Evolutionary conservation across 2,329 filamentous ascomycete species (phyloP).

Genomic region (Bimuria novae-zelandiae): DNA sequence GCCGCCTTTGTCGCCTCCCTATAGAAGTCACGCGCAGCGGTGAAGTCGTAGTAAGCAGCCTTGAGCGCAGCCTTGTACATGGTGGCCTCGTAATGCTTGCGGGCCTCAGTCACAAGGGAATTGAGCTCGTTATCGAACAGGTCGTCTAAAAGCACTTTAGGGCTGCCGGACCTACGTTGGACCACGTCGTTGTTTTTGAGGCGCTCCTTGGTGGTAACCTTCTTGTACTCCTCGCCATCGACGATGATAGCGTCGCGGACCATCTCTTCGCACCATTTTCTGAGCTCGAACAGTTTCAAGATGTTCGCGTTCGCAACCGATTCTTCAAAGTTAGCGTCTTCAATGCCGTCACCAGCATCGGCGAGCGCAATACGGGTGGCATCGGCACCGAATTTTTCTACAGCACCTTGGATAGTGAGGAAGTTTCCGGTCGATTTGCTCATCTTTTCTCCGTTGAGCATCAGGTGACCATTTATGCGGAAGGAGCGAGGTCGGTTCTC

Average conservation of each 20-base stretch:
- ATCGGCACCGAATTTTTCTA: slow-evolving; percentile 92
- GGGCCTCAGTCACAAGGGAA: slow-evolving; percentile 75
- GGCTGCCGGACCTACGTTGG: slow-evolving; percentile 70
- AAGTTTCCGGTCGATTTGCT: slow-evolving; percentile 97
- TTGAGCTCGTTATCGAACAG: slow-evolving; percentile 96
- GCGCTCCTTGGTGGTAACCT: slow-evolving; percentile 48
- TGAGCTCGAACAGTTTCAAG: slow-evolving; percentile 78
- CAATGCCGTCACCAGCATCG: slow-evolving; percentile 91
- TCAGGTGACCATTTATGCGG: slow-evolving; percentile 88
- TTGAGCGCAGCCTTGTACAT: slow-evolving; percentile 49
- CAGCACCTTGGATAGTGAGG: slow-evolving; percentile 83
- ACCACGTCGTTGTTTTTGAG: slow-evolving; percentile 59
- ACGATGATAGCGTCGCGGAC: slow-evolving; percentile 63
- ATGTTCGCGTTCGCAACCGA: slow-evolving; percentile 91
- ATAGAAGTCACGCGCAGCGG: slow-evolving; percentile 86
- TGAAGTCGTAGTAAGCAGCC: slow-evolving; percentile 84
- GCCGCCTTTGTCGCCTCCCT: slow-evolving; percentile 78
- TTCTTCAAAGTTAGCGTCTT: slow-evolving; percentile 97
- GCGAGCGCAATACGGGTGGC: slow-evolving; percentile 89
- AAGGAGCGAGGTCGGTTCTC: slow-evolving; percentile 88
- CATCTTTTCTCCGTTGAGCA: slow-evolving; percentile 99
- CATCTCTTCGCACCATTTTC: slow-evolving; percentile 92
- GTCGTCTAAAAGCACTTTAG: slow-evolving; percentile 78
- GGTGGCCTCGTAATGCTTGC: slow-evolving; percentile 69
- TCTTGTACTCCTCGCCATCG: slow-evolving; percentile 49